phyloP scores from a whole-genome alignment of 139 green algal species.

The Picochlorum sp. region DNA sequence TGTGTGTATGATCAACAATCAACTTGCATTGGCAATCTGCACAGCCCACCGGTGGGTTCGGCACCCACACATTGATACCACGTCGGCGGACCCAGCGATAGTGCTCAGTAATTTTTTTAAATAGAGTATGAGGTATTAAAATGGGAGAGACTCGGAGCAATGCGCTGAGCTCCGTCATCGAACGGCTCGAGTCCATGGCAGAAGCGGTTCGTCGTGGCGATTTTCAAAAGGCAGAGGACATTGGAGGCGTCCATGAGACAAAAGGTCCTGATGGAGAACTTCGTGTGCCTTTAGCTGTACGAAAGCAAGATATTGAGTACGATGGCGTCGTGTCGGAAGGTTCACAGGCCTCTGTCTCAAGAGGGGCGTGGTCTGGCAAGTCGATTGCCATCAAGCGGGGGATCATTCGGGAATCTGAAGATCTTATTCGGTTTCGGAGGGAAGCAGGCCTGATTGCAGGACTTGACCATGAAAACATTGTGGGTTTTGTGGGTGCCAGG shows the following conservation, averaged over 20 bases:
- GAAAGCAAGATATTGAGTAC: neutral
- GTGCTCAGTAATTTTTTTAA: no score
- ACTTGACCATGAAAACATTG: constrained; percentile 41
- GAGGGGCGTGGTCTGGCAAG: neutral
- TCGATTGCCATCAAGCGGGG: constrained; percentile 67
- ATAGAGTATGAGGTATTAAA: no score
- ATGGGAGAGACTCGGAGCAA: no score
- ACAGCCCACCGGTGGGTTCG: no score
- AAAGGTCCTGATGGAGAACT: neutral
- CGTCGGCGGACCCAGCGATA: no score
- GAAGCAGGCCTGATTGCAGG: constrained; percentile 52
- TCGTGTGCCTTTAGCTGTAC: neutral
- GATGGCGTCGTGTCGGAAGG: constrained; percentile 19
- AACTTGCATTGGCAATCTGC: no score
- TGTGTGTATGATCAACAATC: no score
- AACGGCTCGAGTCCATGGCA: constrained; percentile 16
- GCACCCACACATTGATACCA: no score
- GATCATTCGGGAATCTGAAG: constrained; percentile 24
- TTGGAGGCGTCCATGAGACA: neutral
- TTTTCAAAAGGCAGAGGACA: constrained; percentile 30
- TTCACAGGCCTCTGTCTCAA: constrained; percentile 37
- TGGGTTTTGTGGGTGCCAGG: constrained; percentile 46
- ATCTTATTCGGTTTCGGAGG: constrained; percentile 59
- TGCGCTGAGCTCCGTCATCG: no score
- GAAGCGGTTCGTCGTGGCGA: constrained; percentile 20